Conservation (phyloP, 768 basidiomycete genomes). For the Galerina sulciceps region DNA sequence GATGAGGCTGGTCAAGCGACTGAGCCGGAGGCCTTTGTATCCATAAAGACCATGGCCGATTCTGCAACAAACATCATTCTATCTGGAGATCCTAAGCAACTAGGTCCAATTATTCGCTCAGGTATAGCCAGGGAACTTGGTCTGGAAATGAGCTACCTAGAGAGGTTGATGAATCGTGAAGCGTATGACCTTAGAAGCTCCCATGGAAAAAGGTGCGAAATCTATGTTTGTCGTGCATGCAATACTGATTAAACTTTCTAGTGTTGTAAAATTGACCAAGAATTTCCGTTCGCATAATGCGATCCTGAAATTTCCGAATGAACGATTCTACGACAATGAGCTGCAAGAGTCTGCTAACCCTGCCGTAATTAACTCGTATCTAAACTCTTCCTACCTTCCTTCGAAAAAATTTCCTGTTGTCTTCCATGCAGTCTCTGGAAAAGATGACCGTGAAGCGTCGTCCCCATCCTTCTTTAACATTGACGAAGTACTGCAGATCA, state of each 20-base stretch:
- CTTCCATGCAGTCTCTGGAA: constrained; percentile 63
- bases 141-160: constrained; percentile 62
- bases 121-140: constrained; percentile 58
- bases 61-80: constrained; percentile 59
- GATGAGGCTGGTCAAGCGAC: constrained; percentile 78
- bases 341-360: constrained; percentile 51
- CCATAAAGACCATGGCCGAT: constrained; percentile 64
- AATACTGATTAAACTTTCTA: constrained; percentile 24
- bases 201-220: constrained; percentile 20
- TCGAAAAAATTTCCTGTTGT: constrained; percentile 59
- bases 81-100: constrained; percentile 73
- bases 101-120: constrained; percentile 72
- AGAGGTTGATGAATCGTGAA: constrained; percentile 57
- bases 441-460: constrained; percentile 66
- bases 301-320: constrained; percentile 66
- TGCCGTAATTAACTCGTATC: constrained; percentile 40
- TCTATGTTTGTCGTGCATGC: not conserved
- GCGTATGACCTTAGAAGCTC: constrained; percentile 39
- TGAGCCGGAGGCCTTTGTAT: constrained; percentile 67
- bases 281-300: constrained; percentile 69
- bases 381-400: constrained; percentile 44
- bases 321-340: constrained; percentile 60
- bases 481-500: constrained; percentile 59
- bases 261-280: constrained; percentile 64
- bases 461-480: constrained; percentile 79